phyloP scores from a whole-genome alignment of 768 basidiomycete species.

The Leccinum fibrillosum region DNA sequence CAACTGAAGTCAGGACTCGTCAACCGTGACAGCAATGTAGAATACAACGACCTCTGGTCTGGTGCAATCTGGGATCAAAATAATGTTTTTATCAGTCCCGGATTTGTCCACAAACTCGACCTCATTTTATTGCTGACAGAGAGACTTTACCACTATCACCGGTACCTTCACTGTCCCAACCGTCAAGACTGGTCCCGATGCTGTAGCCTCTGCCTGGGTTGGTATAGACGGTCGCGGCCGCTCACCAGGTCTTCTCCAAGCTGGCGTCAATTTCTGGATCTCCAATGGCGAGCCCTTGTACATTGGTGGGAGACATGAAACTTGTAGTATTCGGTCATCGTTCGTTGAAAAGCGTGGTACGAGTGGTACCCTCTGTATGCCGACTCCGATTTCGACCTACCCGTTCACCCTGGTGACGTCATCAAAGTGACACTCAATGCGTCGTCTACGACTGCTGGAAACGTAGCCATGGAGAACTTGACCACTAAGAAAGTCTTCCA shows the following conservation, averaged over 20 bases:
- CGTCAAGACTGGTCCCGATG: not conserved
- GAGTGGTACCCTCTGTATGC: slow-evolving; percentile 17
- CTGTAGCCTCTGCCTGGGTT: slow-evolving; percentile 10
- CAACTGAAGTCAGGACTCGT: slow-evolving; percentile 8
- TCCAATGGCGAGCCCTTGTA: not conserved
- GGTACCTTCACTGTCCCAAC: slow-evolving; percentile 10
- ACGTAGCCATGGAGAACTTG: slow-evolving; percentile 17
- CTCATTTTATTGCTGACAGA: slow-evolving; percentile 2
- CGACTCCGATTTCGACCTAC: too few species aligned
- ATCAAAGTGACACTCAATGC: slow-evolving; percentile 17
- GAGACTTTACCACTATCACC: slow-evolving; percentile 8
- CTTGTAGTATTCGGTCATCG: not conserved
- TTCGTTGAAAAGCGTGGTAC: slow-evolving; percentile 19
- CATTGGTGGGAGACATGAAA: not conserved
- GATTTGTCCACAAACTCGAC: not conserved
- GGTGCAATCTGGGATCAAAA: slow-evolving; percentile 12
- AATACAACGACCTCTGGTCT: slow-evolving; percentile 19
- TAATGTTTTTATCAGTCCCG: slow-evolving; percentile 3
- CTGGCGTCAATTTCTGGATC: slow-evolving; percentile 8
- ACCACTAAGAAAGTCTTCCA: slow-evolving; percentile 11
- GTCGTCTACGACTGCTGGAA: slow-evolving; percentile 17
- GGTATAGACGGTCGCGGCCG: slow-evolving; percentile 14
- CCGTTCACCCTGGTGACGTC: not conserved
- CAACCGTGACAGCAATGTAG: slow-evolving; percentile 1
- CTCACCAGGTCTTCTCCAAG: slow-evolving; percentile 10